Conservation (phyloP, 441 rosid genomes). For the Bruguiera hainesii region DNA sequence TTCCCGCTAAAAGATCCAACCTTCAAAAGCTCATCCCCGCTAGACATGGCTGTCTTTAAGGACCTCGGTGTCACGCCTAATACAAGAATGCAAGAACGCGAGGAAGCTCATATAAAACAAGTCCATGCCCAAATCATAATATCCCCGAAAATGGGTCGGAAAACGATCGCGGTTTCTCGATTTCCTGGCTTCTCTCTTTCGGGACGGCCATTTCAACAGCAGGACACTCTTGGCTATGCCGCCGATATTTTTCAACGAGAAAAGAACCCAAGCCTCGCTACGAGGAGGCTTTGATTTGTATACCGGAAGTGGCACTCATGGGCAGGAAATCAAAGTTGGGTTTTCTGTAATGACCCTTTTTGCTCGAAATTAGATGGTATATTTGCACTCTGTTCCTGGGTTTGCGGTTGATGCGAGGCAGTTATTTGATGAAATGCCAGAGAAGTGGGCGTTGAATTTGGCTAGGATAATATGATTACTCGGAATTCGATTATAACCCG, state of each 20-base stretch:
- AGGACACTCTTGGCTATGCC: constrained; percentile 39
- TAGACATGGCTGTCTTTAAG: not conserved
- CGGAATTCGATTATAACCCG: constrained; percentile 60
- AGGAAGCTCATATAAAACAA: constrained; percentile 33
- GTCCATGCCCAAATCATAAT: constrained; percentile 37
- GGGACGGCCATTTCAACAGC: constrained; percentile 33
- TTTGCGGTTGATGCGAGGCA: constrained; percentile 29
- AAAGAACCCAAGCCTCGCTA: constrained; percentile 30
- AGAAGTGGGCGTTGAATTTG: constrained; percentile 55
- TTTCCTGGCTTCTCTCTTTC: constrained; percentile 44
- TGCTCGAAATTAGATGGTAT: constrained; percentile 42
- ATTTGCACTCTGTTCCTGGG: constrained; percentile 31
- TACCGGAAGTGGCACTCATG: no score
- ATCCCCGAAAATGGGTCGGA: constrained; percentile 20
- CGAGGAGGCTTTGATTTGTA: constrained; percentile 20
- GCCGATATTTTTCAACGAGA: constrained; percentile 30
- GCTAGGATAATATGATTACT: constrained; percentile 31
- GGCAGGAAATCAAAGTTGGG: no score
- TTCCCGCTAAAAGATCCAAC: no score
- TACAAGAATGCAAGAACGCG: constrained; percentile 33
- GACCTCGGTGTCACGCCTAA: constrained; percentile 19
- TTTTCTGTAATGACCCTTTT: constrained; percentile 25
- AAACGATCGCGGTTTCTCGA: constrained; percentile 25
- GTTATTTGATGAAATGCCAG: constrained; percentile 55
- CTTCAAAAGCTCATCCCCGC: no score